A percentile compares a stretch with the other conserved stretches of the same genome.
Evolutionary conservation across 805 yeast species (phyloP).

Genomic region (Lipomyces japonicus): DNA sequence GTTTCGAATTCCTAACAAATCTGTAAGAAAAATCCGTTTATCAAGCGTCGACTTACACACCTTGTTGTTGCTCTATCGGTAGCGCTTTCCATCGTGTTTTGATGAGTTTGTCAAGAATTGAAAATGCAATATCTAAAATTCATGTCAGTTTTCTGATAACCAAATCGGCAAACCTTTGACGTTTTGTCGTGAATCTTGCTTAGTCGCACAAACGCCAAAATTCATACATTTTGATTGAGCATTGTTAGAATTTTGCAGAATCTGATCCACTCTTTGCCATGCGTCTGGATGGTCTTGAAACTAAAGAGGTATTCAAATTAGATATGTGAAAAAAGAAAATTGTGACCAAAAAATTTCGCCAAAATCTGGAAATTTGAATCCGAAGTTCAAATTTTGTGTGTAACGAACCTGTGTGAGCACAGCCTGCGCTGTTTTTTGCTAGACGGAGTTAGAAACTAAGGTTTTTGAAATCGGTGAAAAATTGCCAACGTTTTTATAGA

Average conservation of each 20-base stretch:
- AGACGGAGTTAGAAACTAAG: constrained; percentile 48
- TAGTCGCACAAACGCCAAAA: no score
- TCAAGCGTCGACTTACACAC: constrained; percentile 6
- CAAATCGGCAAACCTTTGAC: no score
- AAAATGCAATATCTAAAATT: constrained; percentile 62
- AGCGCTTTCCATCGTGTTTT: constrained; percentile 90
- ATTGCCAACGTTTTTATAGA: no score
- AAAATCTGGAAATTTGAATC: no score
- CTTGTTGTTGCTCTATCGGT: constrained; percentile 76
- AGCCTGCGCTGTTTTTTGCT: constrained; percentile 52
- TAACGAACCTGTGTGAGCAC: constrained; percentile 33
- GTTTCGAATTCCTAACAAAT: constrained; percentile 74
- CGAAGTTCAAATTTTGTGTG: background rate
- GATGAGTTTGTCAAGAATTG: constrained; percentile 84
- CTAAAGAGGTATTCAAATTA: constrained; percentile 34
- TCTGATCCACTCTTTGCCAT: constrained; percentile 91
- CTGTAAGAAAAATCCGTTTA: background rate
- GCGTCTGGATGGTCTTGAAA: constrained; percentile 94
- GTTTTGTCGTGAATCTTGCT: no score
- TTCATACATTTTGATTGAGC: constrained; percentile 74
- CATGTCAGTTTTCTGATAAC: no score
- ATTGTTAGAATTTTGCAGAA: constrained; percentile 70
- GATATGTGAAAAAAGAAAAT: no score
- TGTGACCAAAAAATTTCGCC: no score
- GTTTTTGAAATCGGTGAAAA: no score